phyloP scores from a whole-genome alignment of 2,329 filamentous ascomycete species.

The Alternaria sp. region DNA sequence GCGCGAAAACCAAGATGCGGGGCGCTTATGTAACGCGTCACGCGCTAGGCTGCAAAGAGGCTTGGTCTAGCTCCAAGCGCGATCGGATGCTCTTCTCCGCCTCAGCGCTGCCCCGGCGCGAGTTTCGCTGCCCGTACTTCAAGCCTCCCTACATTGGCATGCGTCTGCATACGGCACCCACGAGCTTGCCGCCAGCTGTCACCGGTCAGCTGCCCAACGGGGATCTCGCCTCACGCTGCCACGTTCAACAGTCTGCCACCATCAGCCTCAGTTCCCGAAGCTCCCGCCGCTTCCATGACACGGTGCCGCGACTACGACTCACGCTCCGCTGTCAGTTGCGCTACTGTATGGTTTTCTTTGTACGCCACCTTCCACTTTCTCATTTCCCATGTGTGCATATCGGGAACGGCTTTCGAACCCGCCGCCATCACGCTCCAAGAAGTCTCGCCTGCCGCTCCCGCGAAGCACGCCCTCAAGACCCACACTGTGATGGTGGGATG shows the following conservation, averaged over 20 bases:
- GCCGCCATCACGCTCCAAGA: background rate
- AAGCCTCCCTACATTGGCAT: background rate
- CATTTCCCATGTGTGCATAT: background rate
- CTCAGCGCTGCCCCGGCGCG: background rate
- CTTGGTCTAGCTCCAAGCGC: background rate
- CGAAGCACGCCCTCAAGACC: background rate
- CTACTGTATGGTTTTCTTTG: background rate
- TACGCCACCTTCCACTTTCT: background rate
- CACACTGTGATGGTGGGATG: background rate
- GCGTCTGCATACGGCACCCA: background rate
- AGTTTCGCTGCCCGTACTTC: background rate
- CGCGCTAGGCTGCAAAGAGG: background rate
- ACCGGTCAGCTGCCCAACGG: background rate
- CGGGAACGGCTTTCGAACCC: background rate
- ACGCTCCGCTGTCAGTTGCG: background rate
- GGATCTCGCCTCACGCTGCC: background rate
- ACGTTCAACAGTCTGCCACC: background rate
- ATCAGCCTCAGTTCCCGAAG: background rate
- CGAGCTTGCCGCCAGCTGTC: background rate
- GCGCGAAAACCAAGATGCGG: background rate
- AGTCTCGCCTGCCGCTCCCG: background rate
- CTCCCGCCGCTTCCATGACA: background rate
- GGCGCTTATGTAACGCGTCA: slow-evolving; percentile 2
- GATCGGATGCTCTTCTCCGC: background rate
- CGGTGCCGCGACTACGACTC: background rate